Conservation (phyloP, 805 yeast genomes). For the Yamadazyma takamatsuzukensis region DNA sequence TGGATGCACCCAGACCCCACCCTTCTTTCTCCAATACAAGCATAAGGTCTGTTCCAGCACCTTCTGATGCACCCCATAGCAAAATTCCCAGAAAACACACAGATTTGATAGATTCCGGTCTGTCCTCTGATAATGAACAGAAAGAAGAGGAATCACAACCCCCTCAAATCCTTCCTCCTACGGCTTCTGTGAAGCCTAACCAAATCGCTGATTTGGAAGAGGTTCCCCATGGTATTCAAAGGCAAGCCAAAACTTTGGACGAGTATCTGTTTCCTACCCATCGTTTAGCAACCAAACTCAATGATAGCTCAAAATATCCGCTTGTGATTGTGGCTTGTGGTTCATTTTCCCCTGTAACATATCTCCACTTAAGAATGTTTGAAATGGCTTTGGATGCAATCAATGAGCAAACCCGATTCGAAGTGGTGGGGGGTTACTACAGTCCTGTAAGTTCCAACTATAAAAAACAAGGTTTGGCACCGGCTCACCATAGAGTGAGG, state of each 20-base stretch:
- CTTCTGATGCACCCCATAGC: slow-evolving; percentile 16
- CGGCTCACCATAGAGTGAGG: slow-evolving; percentile 83
- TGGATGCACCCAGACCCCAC: slow-evolving; percentile 71
- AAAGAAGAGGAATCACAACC: neutral
- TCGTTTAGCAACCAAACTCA: slow-evolving; percentile 64
- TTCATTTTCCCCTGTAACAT: slow-evolving; percentile 92
- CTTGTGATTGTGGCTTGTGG: slow-evolving; percentile 97
- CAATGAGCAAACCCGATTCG: slow-evolving; percentile 86
- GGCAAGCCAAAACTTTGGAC: slow-evolving; percentile 74
- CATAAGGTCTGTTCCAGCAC: neutral
- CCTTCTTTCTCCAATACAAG: slow-evolving; percentile 21
- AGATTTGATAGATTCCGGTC: slow-evolving; percentile 39
- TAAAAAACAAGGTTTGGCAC: slow-evolving; percentile 88
- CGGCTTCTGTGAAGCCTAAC: slow-evolving; percentile 8
- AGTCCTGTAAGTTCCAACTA: slow-evolving; percentile 94
- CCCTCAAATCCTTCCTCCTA: slow-evolving; percentile 9
- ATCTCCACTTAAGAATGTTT: slow-evolving; percentile 92
- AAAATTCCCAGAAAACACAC: slow-evolving; percentile 55
- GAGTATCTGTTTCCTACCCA: slow-evolving; percentile 85
- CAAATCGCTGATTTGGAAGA: slow-evolving; percentile 86
- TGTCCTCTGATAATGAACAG: slow-evolving; percentile 7
- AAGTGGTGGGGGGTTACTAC: slow-evolving; percentile 94
- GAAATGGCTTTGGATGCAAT: slow-evolving; percentile 97
- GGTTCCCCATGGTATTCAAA: slow-evolving; percentile 88
- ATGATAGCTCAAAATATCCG: slow-evolving; percentile 78